Base-by-base conservation (phyloP, 2,329 filamentous ascomycete species). In the Phyllosticta ampelicida region DNA sequence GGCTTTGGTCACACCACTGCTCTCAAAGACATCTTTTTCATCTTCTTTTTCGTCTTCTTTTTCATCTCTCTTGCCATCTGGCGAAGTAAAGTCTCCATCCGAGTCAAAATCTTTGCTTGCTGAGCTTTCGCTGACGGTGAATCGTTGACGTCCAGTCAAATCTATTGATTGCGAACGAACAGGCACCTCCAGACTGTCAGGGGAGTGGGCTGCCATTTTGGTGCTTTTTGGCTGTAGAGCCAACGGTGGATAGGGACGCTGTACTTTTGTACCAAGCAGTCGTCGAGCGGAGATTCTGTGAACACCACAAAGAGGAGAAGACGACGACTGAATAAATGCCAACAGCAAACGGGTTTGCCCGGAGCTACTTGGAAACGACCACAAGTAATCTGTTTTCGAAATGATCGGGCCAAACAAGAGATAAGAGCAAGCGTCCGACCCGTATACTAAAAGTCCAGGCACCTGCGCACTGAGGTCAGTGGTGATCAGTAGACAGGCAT, bases 81-180 rank as follows among this genome's bases (percentile, higher is more conserved):
- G 36, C 13, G 36, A 44, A n/a, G 16, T 44, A 4, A 44, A n/a
- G 13, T 44, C 36, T 44, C 36, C 36, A 8, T 44, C 55, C 6
- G 55, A 58, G 21, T 48, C 55, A n/a, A 58, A 58, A 9, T 19
- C 50, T 51, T 58, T 51, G 36, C 55, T 58, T 21, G 30, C 53
- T n/a, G 55, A 58, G 23, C 36, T 44, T 8, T 44, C 36, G 36
- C 36, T 44, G 3, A n/a, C 36, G 13, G 36, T 44, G 13, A 44
- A 44, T 16, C 36, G 36, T 2, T 13, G 36, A 6, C 16, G 36
- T 44, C 36, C 36, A n/a, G 18, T 23, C 1, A 51, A 58, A 20
- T 58, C 21, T 13, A 51, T 36, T 2, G 55, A 58, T 2, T 53
- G 55, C 10, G 55, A 53, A 13, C 55, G 55, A n/a, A 58, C 55